Evolutionary conservation across 306 rosid genomes (phyloP), one percentile per base, ranked within the genome.

Genomic region (Gynostemma pentaphyllum): DNA sequence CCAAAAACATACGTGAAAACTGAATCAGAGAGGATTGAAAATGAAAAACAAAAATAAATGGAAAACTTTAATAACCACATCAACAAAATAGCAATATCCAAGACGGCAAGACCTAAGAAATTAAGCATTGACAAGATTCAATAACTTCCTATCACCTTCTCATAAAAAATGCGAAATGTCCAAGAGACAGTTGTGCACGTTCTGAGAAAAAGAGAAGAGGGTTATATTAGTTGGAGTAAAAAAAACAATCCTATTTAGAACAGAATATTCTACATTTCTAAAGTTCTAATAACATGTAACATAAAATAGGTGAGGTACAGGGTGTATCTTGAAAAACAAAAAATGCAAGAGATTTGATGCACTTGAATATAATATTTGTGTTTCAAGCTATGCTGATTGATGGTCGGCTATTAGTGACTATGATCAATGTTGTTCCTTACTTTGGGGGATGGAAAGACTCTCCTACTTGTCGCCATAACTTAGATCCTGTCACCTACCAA

Each of bases 381-480:
- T 45, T 45, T 45, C 50, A 18, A 16, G 18, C 39, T 64, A 65
- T 48, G 69, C 64, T 36, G 9, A 64, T 64, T 39, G 40, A 65
- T 61, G 61, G 48, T 27, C 67, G 66, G 22, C 44, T 67, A 52
- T 54, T 48, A 70, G 63, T 37, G 64, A 29, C 40, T 74, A 56
- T 24, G 12, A n/a, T 12, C 49, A 40, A 14, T 22, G 52, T 7
- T 18, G 28, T 29, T 73, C 36, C 89, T 85, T 82, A 88, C 94
- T 85, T 85, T 22, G 94, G 96, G 68, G 96, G 96, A 66, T 85
- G 81, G 84, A 88, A 88, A 46, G 94, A 85, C 79, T 88, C 96
- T 78, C 94, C 96, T 37, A 88, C 90, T 88, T 83, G 94, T 70
- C 96, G 88, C 96, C 96, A 85, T 66, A 88, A 72, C 78, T 88